phyloP scores from a whole-genome alignment of 805 yeast species.

The Lipomyces spencermartinsiae region DNA sequence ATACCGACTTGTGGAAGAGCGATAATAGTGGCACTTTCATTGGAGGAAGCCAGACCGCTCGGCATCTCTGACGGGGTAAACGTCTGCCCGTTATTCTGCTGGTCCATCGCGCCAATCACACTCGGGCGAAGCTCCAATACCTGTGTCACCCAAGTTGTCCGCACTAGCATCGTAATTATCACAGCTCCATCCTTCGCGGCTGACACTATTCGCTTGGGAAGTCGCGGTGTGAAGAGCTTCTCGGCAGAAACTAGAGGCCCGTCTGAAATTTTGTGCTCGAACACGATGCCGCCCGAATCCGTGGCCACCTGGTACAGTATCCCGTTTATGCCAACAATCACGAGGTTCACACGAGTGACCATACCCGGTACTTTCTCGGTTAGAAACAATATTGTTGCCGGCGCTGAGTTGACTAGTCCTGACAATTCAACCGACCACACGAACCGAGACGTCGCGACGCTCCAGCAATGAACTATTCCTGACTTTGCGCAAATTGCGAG shows the following conservation, averaged over 20 bases:
- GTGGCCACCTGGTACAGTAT: slow-evolving; percentile 28
- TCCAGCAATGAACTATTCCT: slow-evolving; percentile 36
- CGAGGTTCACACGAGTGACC: slow-evolving; percentile 35
- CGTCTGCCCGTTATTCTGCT: slow-evolving; percentile 1
- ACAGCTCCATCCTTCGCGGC: slow-evolving; percentile 33
- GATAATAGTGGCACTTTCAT: slow-evolving; percentile 15
- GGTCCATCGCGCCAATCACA: slow-evolving; percentile 19
- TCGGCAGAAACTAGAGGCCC: slow-evolving; percentile 57
- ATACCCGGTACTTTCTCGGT: slow-evolving; percentile 34
- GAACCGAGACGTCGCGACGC: slow-evolving; percentile 32
- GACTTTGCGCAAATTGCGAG: slow-evolving; percentile 24
- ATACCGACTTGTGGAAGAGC: slow-evolving; percentile 73
- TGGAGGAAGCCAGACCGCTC: neutral
- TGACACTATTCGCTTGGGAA: slow-evolving; percentile 70
- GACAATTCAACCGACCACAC: slow-evolving; percentile 34
- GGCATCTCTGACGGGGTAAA: neutral
- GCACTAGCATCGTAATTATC: slow-evolving; percentile 32
- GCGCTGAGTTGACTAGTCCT: slow-evolving; percentile 26
- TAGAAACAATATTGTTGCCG: slow-evolving; percentile 28
- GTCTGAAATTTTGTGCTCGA: slow-evolving; percentile 42
- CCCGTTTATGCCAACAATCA: slow-evolving; percentile 39
- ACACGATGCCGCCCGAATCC: slow-evolving; percentile 30
- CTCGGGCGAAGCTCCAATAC: slow-evolving; percentile 23
- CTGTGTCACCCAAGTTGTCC: slow-evolving; percentile 38
- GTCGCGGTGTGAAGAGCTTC: slow-evolving; percentile 70